Evolutionary conservation across 495 filamentous ascomycete genomes (phyloP), one percentile per base, ranked within the genome.

Genomic region (Podospora bellae-mahoneyi): DNA sequence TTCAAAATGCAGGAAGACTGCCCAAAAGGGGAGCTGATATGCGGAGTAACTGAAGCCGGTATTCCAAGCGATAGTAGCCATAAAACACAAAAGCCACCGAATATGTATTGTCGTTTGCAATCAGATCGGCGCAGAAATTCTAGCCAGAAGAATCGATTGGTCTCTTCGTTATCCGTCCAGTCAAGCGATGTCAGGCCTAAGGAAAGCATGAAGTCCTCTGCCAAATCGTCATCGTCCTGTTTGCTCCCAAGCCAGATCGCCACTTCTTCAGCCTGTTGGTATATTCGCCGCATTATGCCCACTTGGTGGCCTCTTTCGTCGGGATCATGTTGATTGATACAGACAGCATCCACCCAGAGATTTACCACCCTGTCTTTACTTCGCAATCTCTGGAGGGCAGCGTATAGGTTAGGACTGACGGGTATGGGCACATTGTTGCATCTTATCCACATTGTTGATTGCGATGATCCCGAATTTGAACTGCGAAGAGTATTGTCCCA

Each of bases 241-340:
- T 44, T 30, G 15, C 63, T 68, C n/a, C 68, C 71, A 3, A 73
- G 62, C 71, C 71, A 73, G 54, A 71, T 68, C 4, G 59, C 60
- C 39, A 68, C 65, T 34, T 70, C 65, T 20, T 62, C 26, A 34
- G 68, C 64, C 27, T 39, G n/a, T 30, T 30, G 26, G 61, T 71
- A 73, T 15, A 73, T 73, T 6, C 68, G 54, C 5, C 68, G 68
- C 71, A 73, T 73, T 32, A 73, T 62, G 5, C 58, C 64, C n/a
- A 74, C 69, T 58, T 74, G 72, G 27, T 55, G 26, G 5, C 61
- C 64, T 57, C 66, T 61, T 56, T 74, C 72, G 16, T 44, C 44
- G 18, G 66, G 26, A 59, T 74, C 56, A 20, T 59, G 5, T 59
- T 59, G 56, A 59, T 59, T 59, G 1, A 59, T 59, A 27, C 56